These are phyloP conservation scores for Nemania bipapillata DNA, from an alignment of 2,329 filamentous ascomycete species.

Conservation along the genomic window DNA sequence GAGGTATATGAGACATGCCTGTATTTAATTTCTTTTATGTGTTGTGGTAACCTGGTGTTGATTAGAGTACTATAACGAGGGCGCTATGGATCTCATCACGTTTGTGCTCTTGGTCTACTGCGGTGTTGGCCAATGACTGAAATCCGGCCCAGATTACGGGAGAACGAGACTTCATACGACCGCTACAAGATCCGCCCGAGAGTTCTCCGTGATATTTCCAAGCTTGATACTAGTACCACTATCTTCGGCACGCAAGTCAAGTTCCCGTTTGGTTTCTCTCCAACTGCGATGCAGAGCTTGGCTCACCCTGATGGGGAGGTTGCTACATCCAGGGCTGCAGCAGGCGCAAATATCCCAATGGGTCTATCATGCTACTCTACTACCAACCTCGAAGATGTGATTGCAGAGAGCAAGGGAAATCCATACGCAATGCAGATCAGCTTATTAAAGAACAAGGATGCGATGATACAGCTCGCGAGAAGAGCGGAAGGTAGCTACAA, in stretches of 20 bases:
- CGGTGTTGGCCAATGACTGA: background rate
- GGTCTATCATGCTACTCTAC: conserved; percentile 61
- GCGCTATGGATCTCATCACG: conserved; percentile 27
- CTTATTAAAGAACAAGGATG: conserved; percentile 60
- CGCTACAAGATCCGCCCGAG: conserved; percentile 55
- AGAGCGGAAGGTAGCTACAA: conserved; percentile 55
- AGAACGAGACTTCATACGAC: conserved; percentile 60
- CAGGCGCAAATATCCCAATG: conserved; percentile 54
- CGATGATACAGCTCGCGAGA: conserved; percentile 56
- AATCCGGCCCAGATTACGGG: conserved; percentile 53
- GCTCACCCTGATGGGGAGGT: conserved; percentile 65
- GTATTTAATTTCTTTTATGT: background rate
- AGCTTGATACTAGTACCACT: conserved; percentile 54
- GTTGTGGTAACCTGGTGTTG: background rate
- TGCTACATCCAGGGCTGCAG: conserved; percentile 58
- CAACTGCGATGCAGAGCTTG: conserved; percentile 64
- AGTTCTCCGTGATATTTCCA: conserved; percentile 56
- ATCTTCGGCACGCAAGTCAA: conserved; percentile 59
- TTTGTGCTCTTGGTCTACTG: background rate
- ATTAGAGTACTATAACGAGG: conserved; percentile 25
- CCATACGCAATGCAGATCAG: conserved; percentile 67
- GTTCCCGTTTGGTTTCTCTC: conserved; percentile 65
- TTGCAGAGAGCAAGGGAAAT: conserved; percentile 52
- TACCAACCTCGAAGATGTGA: conserved; percentile 59
- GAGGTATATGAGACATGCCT: background rate